Evolutionary conservation across 2,329 filamentous ascomycete species (phyloP), one percentile per base, ranked within the genome.

Genomic region (Penicillium hesseltinei): DNA sequence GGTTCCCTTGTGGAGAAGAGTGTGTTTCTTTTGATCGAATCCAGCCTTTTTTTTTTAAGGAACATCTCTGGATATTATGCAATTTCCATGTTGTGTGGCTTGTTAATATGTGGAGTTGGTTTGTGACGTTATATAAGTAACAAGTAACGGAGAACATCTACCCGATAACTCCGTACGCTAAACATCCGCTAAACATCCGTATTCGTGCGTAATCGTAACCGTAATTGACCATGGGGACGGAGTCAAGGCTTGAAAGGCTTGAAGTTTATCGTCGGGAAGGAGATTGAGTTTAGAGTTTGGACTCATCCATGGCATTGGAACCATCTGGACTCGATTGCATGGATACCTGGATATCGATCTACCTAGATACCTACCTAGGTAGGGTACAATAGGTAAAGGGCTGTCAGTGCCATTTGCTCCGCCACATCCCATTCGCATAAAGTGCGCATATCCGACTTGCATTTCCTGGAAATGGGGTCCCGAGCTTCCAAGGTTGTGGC

Each of bases 401-500:
- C 19, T 21, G 19, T 39, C 36, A 39, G 36, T 39, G 4, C n/a
- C 36, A 38, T 43, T 44, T 23, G 13, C 31, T 11, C 25, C 42
- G 38, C 57, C 53, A 42, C 53, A 48, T 44, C 40, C 43, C 4
- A 33, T 50, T 58, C 39, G n/a, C 29, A 35, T 23, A 23, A 53
- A 47, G 39, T 43, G 56, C 53, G 19, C 63, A 66, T 66, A 63
- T 59, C n/a, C 64, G 29, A 46, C 63, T 31, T 64, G 64, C 64
- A 66, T 66, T 62, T 66, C 64, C 64, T 65, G 64, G 64, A 60
- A 66, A 52, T 54, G 52, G 60, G 62, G 54, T 57, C 47, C 36
- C 59, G 54, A 52, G 36, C 21, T 42, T n/a, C n/a, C n/a, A n/a
- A n/a, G n/a, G n/a, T n/a, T 25, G 60, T 62, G 58, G 60, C 48